Percentiles rank a stretch among this genome's conserved stretches.
These are phyloP conservation scores for Leishmania guyanensis DNA, from an alignment of 208 protist genomes.

Conservation along the genomic window DNA sequence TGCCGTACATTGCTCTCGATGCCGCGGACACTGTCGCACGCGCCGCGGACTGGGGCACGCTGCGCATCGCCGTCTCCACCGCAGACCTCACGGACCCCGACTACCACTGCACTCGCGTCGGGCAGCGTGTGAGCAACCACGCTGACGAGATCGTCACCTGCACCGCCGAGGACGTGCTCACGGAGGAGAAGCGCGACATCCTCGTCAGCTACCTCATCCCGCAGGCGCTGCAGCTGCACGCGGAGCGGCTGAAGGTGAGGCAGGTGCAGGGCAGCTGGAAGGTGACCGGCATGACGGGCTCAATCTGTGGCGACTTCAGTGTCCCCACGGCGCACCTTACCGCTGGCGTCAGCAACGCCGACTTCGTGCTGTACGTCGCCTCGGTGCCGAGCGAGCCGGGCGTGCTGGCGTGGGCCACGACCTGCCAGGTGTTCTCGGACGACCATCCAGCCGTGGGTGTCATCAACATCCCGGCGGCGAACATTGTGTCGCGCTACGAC, in stretches of 20 bases:
- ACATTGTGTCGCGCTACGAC: conserved; percentile 19
- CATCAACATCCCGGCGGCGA: conserved; percentile 47
- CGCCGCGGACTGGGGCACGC: conserved; percentile 17
- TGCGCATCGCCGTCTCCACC: conserved; percentile 45
- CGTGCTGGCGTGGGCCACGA: conserved; percentile 41
- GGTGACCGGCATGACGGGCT: conserved; percentile 10
- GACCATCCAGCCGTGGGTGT: conserved; percentile 42
- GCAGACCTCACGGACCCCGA: conserved; percentile 33
- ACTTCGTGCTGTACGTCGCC: conserved; percentile 75
- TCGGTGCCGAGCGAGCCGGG: conserved; percentile 25
- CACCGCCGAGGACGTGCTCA: too few relatives aligned
- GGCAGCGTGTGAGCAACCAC: conserved; percentile 23
- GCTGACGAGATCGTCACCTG: conserved; percentile 5
- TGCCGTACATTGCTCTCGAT: too few relatives aligned
- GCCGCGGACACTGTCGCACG: too few relatives aligned
- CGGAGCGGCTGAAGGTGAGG: conserved; percentile 39
- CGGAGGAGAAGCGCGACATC: too few relatives aligned
- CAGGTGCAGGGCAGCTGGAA: conserved; percentile 12
- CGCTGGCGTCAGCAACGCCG: conserved; percentile 39
- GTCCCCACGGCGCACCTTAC: conserved; percentile 34
- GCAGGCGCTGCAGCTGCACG: too few relatives aligned
- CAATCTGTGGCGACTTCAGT: background rate
- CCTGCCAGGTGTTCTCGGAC: conserved; percentile 35
- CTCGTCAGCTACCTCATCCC: too few relatives aligned
- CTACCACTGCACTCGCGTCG: conserved; percentile 43